Evolutionary conservation across 345 rosid genomes (phyloP).

Genomic region (Anacardium occidentale): DNA sequence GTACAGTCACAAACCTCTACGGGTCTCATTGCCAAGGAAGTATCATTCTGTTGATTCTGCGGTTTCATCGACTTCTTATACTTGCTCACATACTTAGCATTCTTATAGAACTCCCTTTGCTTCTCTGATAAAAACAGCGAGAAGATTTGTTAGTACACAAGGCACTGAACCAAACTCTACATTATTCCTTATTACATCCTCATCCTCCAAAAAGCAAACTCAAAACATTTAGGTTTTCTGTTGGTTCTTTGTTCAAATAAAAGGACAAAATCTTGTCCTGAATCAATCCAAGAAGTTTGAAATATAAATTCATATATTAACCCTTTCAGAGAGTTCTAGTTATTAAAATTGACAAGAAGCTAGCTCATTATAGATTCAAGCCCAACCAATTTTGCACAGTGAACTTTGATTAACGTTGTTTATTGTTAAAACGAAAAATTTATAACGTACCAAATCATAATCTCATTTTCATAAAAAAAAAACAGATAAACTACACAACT

Average conservation of each 20-base stretch:
- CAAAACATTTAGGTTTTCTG: not conserved
- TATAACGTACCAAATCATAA: not conserved
- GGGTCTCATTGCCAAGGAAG: slow-evolving; percentile 12
- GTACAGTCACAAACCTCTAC: slow-evolving; percentile 30
- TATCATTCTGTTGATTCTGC: slow-evolving; percentile 32
- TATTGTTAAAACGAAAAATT: not conserved
- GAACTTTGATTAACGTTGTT: not conserved
- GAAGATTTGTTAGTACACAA: slow-evolving; percentile 2
- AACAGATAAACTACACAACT: not conserved
- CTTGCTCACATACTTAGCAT: slow-evolving; percentile 73
- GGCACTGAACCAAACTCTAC: not conserved
- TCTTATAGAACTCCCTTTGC: slow-evolving; percentile 74
- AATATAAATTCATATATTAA: not conserved
- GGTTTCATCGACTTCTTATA: slow-evolving; percentile 57
- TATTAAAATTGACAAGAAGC: not conserved
- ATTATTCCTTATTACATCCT: not conserved
- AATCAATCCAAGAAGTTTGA: not conserved
- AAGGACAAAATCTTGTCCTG: not conserved
- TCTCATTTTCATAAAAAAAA: not conserved
- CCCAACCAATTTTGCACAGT: not conserved
- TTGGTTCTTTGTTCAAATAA: not conserved
- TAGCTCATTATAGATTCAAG: not conserved
- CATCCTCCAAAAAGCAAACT: not conserved
- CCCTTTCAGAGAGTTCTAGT: not conserved
- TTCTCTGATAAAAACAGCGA: slow-evolving; percentile 48